Base-by-base conservation (phyloP, 495 filamentous ascomycete species). In the Penicillium canariense region DNA sequence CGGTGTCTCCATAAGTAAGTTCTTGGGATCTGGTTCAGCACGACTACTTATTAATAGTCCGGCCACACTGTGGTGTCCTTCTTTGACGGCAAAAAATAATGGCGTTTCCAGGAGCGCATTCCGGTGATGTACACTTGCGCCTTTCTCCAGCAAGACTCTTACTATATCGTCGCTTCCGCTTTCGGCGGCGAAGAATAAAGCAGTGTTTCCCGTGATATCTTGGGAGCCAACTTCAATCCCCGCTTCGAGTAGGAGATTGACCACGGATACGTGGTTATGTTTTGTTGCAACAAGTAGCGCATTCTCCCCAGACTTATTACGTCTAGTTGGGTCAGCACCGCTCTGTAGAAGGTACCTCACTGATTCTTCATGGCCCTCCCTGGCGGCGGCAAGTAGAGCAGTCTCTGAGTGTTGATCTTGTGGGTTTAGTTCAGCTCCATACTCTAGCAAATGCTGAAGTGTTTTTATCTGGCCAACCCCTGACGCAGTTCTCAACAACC, bases 31-130 rank as follows among this genome's bases (percentile, higher is more conserved):
- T 15, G 32, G 38, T 26, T 63, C 52, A n/a, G 54, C 47, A 30
- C 49, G 58, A 22, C 31, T 27, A 7, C 53, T 55, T 3, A 62
- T 43, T 12, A 65, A 47, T 28, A 52, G 15, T n/a, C 59, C 43
- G 7, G 62, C 54, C 10, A 60, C 47, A 11, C 36, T 50, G 12
- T 52, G 40, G 30, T 64, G 42, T 27, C 59, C 60, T 53, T 26
- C 39, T 2, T 0, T 0, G 30, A 53, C 56, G 15, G 60, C 59
- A 31, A 27, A 53, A 20, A 42, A 48, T 17, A 63, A 53, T 11
- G 58, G 23, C 35, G 40, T 61, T 22, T 48, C 52, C 48, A 32
- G 45, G 5, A 4, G 0, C 25, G 47, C 50, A 34, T 34, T 34
- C n/a, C 10, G 12, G 10, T 34, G 31, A 34, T 34, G 31, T 1